A percentile compares a stretch with the other conserved stretches of the same genome.
These are phyloP conservation scores for Aureoboletus auriporus DNA, from an alignment of 768 basidiomycete species.

Conservation along the genomic window DNA sequence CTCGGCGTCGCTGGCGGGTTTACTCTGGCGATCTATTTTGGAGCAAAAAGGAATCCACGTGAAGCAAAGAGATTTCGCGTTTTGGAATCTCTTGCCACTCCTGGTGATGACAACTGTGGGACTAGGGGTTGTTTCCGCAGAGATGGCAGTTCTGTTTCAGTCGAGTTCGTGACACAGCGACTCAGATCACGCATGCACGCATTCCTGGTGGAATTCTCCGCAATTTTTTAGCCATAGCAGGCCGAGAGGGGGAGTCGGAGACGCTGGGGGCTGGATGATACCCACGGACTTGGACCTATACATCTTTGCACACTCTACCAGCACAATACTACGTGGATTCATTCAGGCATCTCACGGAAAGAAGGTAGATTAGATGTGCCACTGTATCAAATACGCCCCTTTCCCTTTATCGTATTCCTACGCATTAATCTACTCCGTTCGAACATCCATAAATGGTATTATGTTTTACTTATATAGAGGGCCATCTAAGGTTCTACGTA, in stretches of 20 bases:
- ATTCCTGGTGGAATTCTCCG: neutral
- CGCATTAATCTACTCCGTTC: too few relatives aligned
- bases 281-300: too few relatives aligned
- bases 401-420: too few relatives aligned
- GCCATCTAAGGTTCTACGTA: too few relatives aligned
- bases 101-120: conserved; percentile 62
- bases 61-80: conserved; percentile 58
- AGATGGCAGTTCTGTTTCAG: conserved; percentile 58
- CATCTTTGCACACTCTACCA: too few relatives aligned
- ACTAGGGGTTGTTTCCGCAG: conserved; percentile 67
- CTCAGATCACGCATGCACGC: neutral
- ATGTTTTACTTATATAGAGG: too few relatives aligned
- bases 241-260: neutral
- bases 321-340: too few relatives aligned
- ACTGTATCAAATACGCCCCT: too few relatives aligned
- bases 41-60: conserved; percentile 67
- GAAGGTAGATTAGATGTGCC: too few relatives aligned
- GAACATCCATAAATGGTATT: too few relatives aligned
- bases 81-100: conserved; percentile 67
- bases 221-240: neutral
- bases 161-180: neutral
- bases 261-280: too few relatives aligned
- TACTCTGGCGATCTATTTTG: conserved; percentile 79
- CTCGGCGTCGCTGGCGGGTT: conserved; percentile 81
- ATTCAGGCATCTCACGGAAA: too few relatives aligned